Percentiles rank a stretch among this genome's conserved stretches.
Evolutionary conservation across 371 early-diverging fungal species (phyloP).

Genomic region (Lichtheimia hyalospora): DNA sequence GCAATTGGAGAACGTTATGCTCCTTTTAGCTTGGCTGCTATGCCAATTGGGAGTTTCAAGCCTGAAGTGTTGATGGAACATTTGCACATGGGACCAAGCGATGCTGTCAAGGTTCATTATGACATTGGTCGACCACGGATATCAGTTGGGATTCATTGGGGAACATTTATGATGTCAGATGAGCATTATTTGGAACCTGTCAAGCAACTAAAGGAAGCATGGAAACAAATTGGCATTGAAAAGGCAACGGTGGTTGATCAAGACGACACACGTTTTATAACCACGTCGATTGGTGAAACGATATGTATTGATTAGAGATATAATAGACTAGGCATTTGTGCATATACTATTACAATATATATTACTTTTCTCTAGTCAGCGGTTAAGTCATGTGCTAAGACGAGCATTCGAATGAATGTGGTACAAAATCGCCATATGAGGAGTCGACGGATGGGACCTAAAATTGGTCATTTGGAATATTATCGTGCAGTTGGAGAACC

Average conservation of each 20-base stretch:
- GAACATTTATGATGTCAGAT: constrained; percentile 62
- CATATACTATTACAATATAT: no score
- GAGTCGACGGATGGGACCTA: no score
- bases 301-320: constrained; percentile 9
- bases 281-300: constrained; percentile 32
- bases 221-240: constrained; percentile 16
- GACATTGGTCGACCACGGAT: constrained; percentile 42
- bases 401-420: no score
- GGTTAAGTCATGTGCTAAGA: no score
- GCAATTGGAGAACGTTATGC: constrained; percentile 54
- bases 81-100: constrained; percentile 57
- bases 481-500: no score
- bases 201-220: constrained; percentile 30
- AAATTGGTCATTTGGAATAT: no score
- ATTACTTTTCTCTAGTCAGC: no score
- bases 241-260: background rate
- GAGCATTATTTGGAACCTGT: constrained; percentile 72
- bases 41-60: constrained; percentile 62
- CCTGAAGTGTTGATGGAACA: constrained; percentile 48
- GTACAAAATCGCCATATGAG: no score
- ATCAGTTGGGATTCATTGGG: constrained; percentile 64
- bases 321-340: background rate
- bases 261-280: constrained; percentile 29
- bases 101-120: constrained; percentile 53
- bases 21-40: constrained; percentile 53